phyloP scores from a whole-genome alignment of 257 asterid genomes.

The Echites panduratus region DNA sequence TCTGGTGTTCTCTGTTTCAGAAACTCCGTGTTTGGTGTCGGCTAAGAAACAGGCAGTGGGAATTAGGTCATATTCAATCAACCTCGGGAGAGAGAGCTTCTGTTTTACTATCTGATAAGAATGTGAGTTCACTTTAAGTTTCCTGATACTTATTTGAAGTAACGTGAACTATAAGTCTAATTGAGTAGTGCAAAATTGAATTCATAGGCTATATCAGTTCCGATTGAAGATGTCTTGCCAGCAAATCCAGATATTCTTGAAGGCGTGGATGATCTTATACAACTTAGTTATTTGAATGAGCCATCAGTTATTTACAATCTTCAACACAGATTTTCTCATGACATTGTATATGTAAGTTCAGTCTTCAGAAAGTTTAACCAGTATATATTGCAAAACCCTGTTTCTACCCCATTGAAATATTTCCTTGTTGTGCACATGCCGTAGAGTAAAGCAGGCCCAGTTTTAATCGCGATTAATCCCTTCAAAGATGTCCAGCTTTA shows the following conservation, averaged over 20 bases:
- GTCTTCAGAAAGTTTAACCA: conserved; percentile 8
- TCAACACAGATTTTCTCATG: conserved; percentile 57
- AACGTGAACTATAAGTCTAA: conserved; percentile 7
- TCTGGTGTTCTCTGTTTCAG: conserved; percentile 40
- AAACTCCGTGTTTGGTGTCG: conserved; percentile 75
- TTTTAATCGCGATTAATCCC: conserved; percentile 83
- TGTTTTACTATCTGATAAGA: conserved; percentile 57
- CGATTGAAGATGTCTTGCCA: conserved; percentile 57
- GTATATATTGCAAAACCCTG: conserved; percentile 5
- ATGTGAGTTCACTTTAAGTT: conserved; percentile 42
- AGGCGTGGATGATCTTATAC: conserved; percentile 85
- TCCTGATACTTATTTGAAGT: conserved; percentile 16
- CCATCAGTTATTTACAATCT: conserved; percentile 93
- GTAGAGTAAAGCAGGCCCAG: conserved; percentile 93
- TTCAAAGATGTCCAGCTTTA: conserved; percentile 63
- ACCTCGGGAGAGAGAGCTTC: conserved; percentile 66
- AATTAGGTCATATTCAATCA: conserved; percentile 63
- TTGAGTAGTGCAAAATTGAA: conserved; percentile 11
- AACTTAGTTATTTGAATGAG: conserved; percentile 83
- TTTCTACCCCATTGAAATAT: conserved; percentile 1
- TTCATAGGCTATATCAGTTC: conserved; percentile 54
- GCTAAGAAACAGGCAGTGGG: conserved; percentile 55
- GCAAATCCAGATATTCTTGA: conserved; percentile 89
- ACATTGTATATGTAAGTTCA: conserved; percentile 63
- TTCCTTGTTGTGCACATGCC: conserved; percentile 23